Conservation (phyloP, 805 yeast genomes). For the Barnettozyma pratensis region DNA sequence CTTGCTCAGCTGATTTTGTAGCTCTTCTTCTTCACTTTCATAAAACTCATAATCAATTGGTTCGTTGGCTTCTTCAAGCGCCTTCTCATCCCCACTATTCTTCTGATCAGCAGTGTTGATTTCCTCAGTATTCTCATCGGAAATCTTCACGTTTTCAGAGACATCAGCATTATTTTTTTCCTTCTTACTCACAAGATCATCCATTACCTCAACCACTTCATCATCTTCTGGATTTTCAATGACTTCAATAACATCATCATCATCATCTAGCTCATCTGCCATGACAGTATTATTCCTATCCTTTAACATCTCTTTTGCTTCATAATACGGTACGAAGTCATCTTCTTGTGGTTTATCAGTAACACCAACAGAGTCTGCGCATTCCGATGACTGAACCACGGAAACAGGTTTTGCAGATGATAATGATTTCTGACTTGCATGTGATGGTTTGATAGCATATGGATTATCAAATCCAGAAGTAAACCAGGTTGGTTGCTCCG, state of each 20-base stretch:
- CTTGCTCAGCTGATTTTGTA: slow-evolving; percentile 53
- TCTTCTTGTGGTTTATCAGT: slow-evolving; percentile 15
- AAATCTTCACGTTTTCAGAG: not conserved
- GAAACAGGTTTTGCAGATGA: too few species aligned
- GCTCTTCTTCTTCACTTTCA: slow-evolving; percentile 71
- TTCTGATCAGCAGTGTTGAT: too few species aligned
- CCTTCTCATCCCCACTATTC: not conserved
- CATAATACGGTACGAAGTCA: slow-evolving; percentile 48
- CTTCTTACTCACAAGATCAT: not conserved
- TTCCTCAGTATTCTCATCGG: not conserved
- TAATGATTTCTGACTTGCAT: slow-evolving; percentile 17
- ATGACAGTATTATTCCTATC: slow-evolving; percentile 1
- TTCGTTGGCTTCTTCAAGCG: not conserved
- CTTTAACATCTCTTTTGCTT: slow-evolving; percentile 33
- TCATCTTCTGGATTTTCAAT: slow-evolving; percentile 1
- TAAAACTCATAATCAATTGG: slow-evolving; percentile 59
- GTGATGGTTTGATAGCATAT: not conserved
- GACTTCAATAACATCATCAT: slow-evolving; percentile 14
- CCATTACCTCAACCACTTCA: slow-evolving; percentile 4
- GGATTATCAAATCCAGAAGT: slow-evolving; percentile 1
- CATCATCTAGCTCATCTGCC: slow-evolving; percentile 4
- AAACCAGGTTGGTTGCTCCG: slow-evolving; percentile 7
- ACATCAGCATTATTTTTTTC: not conserved
- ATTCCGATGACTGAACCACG: too few species aligned
- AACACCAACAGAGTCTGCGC: too few species aligned